Base-by-base conservation (phyloP, 805 yeast genomes). In the Starmerella kuoi region DNA sequence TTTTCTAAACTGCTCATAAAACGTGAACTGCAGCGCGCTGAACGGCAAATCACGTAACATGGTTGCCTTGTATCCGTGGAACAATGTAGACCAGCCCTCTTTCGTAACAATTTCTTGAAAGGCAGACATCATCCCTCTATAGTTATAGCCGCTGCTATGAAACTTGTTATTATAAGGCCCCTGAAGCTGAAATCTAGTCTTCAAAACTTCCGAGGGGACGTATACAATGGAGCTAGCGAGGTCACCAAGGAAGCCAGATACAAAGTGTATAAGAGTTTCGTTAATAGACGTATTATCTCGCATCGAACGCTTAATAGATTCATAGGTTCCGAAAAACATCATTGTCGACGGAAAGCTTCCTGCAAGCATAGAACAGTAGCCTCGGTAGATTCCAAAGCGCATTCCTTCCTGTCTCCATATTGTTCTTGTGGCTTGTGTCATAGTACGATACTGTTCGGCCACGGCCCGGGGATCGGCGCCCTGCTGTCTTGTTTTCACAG, bases 401-500 rank as follows among this genome's bases (percentile, higher is more conserved):
- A 91, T 50, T 0, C 98, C 98, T 66, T 91, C 98, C 54, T 88
- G 83, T 32, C 68, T 58, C 38, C 80, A 62, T n/a, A 91, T 80
- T 0, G 88, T 78, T 22, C 62, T 48, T 54, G 81, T 85, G 0
- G 96, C 94, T 9, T 75, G 71, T 7, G 79, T 54, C 78, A 86
- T 85, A 53, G 72, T 77, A 46, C 65, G 70, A 61, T 88, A 88
- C 59, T 83, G 80, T 25, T 20, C 14, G 4, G 41, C 43, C 14
- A 50, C 50, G 5, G 65, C 49, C 18, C 70, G 70, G 49, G 69
- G 66, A 19, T 82, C 77, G 3, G 94, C 82, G n/a, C 95, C 97
- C 58, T 91, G 99, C 60, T 91, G 98, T 48, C 98, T 69, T 2
- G 98, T 91, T 59, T 91, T 91, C 25, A 91, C 95, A 0, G 98